Evolutionary conservation across 768 basidiomycete genomes (phyloP), one percentile per base, ranked within the genome.

Genomic region (Russula olivacea): DNA sequence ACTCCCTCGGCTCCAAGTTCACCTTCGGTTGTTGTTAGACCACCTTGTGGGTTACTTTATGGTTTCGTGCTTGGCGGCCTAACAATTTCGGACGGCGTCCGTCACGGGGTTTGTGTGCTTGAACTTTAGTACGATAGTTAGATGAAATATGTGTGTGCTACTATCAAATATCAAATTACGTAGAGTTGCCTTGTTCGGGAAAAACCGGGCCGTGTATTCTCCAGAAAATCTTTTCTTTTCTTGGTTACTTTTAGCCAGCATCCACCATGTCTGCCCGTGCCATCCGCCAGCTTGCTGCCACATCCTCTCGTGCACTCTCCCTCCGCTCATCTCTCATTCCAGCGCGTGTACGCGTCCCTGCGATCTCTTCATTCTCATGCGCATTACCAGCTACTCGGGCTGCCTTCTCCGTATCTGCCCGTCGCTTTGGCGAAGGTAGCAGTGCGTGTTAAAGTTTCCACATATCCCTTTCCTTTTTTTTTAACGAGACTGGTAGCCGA

Each of bases 261-360:
- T 30, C 60, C 60, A 69, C 65, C 25, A 88, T 89, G 87, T 87
- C 86, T 74, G 78, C 82, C 58, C 84, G 85, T 73, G 75, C 78
- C 67, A 78, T 88, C 62, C 83, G 86, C 70, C 83, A 83, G 65
- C 72, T 83, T 40, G 71, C 82, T 36, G 73, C 78, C 51, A 70
- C 76, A 11, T 80, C 82, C 10, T 74, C 77, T 65, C 75, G 81
- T 65, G 63, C 76, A 3, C 59, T 74, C 50, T 68, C 72, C 12
- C 61, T 69, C 12, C 73, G 73, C 50, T 45, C 68, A 7, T 60
- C 61, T n/a, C 51, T 69, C 56, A 19, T 41, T 67, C 36, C 71
- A 64, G 62, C 64, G 32, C 69, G 62, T 70, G 60, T 66, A 28
- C 69, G 71, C n/a, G 68, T 69, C 10, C 69, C 68, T 43, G 66